Base-by-base conservation (phyloP, 2,329 filamentous ascomycete species). In the Polychaeton citri region DNA sequence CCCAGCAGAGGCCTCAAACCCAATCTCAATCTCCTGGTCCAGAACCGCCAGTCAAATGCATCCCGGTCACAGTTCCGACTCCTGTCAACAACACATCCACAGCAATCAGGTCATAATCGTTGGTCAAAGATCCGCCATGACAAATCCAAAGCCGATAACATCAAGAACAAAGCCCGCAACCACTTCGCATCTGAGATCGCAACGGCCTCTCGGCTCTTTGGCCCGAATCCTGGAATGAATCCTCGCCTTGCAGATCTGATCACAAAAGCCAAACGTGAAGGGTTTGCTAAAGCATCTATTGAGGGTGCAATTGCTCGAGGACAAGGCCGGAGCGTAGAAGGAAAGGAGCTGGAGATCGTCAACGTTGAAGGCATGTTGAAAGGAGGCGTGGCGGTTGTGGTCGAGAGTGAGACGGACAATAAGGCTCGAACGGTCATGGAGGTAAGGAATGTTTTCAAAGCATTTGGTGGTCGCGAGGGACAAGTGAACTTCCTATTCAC, bases 51-150 rank as follows among this genome's bases (percentile, higher is more conserved):
- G 24, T 28, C 24, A 7, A 15, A 3, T 12, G 24, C 7, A 10
- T 12, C 24, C 24, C 12, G 15, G 12, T 28, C 6, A 21, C 24
- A n/a, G 41, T 47, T 41, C 36, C 49, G 50, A 19, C 18, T 19
- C 38, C 46, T 57, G 33, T 37, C 45, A 4, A 42, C 41, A 15
- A 47, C 41, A 30, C 6, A 35, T 18, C 7, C 12, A 2, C 32
- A 36, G 19, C 38, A 31, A 12, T 78, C 80, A 17, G 86, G 86
- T 10, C 86, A 94, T 62, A 94, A 80, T 60, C 81, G 86, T 57
- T 98, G 90, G 90, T 86, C 85, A 39, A 93, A 90, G 53, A 96
- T 95, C 62, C 83, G 80, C 54, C 90, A 96, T 59, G 85, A 90
- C 59, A 98, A 98, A 61, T 86, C 80, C 35, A 83, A 79, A 42